Base-by-base conservation (phyloP, 306 rosid genomes). In the Hippophae gyantsensis region DNA sequence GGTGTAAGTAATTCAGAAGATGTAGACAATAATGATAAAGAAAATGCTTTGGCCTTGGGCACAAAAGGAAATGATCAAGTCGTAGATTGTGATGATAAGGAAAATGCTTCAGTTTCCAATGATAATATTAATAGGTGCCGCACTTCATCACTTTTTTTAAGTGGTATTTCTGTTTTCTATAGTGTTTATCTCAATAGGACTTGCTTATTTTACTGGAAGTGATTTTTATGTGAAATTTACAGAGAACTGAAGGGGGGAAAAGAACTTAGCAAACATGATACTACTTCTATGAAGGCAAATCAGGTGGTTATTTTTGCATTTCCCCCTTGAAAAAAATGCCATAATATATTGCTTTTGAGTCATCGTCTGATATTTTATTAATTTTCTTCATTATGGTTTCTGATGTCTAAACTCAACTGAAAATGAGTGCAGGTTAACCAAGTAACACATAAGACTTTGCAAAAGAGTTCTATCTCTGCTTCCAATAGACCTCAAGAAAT, bases 41-140 rank as follows among this genome's bases (percentile, higher is more conserved):
- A 74, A 69, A 79, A 81, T 52, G 57, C 57, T 11, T 12, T 58
- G 59, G 69, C 67, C 42, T 78, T 62, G 38, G 74, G 76, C 59
- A 79, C 75, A 74, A 82, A 72, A 69, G 76, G 79, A 58, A 62
- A 54, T 48, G 67, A 65, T 10, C 67, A 66, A 65, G 48, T 48
- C 60, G 69, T 26, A 45, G 78, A 79, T 52, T 55, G 58, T 14
- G 84, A 79, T 57, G 89, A 76, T 47, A 81, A 78, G 77, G 89
- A 85, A 83, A 85, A 85, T 70, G 56, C 67, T 74, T 67, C 76
- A 25, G 75, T 56, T 13, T 59, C 73, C 49, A 69, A 72, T 67
- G 74, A 65, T 53, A 85, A 18, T 18, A 18, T 18, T 18, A 18
- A 86, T 78, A 88, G 88, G 96, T 85, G 48, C 45, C 61, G 38